Evolutionary conservation across 345 rosid species (phyloP).

Genomic region (Rhizophora apiculata): DNA sequence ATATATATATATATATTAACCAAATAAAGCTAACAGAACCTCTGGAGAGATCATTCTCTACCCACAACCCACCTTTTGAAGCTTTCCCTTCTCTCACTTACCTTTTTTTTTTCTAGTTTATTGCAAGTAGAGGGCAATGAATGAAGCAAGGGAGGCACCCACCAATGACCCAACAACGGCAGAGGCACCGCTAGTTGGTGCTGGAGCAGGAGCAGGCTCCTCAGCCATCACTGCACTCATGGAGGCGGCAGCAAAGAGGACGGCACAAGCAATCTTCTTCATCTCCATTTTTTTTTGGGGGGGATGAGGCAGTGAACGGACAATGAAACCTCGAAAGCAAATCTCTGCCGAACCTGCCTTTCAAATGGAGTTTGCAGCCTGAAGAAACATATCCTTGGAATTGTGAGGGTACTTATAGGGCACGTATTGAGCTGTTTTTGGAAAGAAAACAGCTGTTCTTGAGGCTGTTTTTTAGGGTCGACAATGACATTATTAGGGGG

Average conservation of each 20-base stretch:
- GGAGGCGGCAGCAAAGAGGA: constrained; percentile 53
- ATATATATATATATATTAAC: no score
- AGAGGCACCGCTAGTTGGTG: constrained; percentile 27
- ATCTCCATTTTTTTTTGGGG: constrained; percentile 37
- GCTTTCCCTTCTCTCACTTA: neutral
- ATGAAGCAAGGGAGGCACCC: constrained; percentile 29
- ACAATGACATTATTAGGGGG: neutral
- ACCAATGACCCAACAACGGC: constrained; percentile 47
- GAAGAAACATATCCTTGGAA: neutral
- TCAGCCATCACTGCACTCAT: constrained; percentile 43
- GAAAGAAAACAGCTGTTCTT: no score
- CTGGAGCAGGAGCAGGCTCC: constrained; percentile 39
- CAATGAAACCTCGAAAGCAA: neutral
- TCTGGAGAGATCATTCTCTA: no score
- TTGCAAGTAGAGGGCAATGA: constrained; percentile 21
- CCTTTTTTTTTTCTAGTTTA: neutral
- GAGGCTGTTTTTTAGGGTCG: no score
- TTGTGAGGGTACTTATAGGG: neutral
- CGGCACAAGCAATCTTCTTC: constrained; percentile 58
- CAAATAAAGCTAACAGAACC: neutral
- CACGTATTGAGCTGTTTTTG: neutral
- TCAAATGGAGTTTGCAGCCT: neutral
- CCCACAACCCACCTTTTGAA: neutral
- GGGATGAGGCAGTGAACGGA: neutral
- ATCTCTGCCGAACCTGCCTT: constrained; percentile 15